Base-by-base conservation (phyloP, 2,329 filamentous ascomycete genomes). In the Amesomyces nigricolor region DNA sequence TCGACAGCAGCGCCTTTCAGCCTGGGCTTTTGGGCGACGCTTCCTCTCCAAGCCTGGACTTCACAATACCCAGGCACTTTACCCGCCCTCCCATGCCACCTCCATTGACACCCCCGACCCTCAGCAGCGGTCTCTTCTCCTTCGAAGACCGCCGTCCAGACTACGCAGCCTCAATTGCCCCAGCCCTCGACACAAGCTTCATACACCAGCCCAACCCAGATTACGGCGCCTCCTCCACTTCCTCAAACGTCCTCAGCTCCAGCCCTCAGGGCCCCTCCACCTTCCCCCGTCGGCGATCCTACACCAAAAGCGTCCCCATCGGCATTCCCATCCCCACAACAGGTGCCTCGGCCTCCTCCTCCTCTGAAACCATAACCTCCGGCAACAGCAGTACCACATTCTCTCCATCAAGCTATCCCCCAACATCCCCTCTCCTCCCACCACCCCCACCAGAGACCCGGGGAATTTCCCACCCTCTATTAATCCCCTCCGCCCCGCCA, bases 201-300 rank as follows among this genome's bases (percentile, higher is more conserved):
- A 75, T 79, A 56, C 71, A 77, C 59, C 77, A 78, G 58, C 73
- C 75, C 2, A 77, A 78, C 58, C 77, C 77, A 0, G 76, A 79
- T 59, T 61, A 78, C 66, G 69, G 70, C 58, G 73, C 70, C 30
- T 71, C 68, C 13, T 58, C 61, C 4, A 58, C 61, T 0, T 66
- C 68, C 10, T 53, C 61, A 30, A 37, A 66, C 65, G n/a, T 64
- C 16, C 58, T 19, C 22, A 58, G 47, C 46, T 58, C 58, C n/a
- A 62, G 58, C 37, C 60, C 62, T 4, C 54, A 49, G 38, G 60
- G 48, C 29, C 35, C 58, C 10, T 54, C 47, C 0, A 43, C 46
- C 3, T 55, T 56, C 14, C 57, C 58, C 3, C 58, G 54, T 8
- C 60, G 58, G 16, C 58, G 60, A 55, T 63, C 63, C 2, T 63